These are phyloP conservation scores for Fistulifera pelliculosa DNA, from an alignment of 108 stramenopile genomes.

Conservation along the genomic window DNA sequence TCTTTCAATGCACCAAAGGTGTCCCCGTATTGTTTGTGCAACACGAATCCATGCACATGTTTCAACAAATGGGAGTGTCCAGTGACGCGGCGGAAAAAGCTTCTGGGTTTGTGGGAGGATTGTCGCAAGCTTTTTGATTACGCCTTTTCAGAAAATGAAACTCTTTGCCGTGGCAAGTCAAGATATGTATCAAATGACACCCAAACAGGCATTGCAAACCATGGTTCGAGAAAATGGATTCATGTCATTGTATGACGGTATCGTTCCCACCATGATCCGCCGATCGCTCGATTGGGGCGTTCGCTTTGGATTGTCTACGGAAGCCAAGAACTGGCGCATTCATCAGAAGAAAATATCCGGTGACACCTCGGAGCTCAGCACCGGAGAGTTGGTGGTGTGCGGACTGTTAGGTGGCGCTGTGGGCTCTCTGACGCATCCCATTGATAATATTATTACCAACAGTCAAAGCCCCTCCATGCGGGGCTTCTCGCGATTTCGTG, in stretches of 20 bases:
- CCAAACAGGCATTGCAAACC: background rate
- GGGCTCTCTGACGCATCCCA: constrained; percentile 16
- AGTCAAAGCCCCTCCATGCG: constrained; percentile 7
- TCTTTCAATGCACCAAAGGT: constrained; percentile 18
- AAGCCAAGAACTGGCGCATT: constrained; percentile 8
- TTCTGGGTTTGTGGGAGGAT: constrained; percentile 10
- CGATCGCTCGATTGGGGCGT: constrained; percentile 16
- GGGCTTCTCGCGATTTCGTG: constrained; percentile 3
- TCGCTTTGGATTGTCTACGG: constrained; percentile 10
- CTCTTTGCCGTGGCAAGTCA: constrained; percentile 9
- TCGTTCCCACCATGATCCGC: constrained; percentile 7
- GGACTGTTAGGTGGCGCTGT: constrained; percentile 16
- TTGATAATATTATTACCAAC: constrained; percentile 20
- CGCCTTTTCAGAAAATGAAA: constrained; percentile 18
- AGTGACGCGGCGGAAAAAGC: background rate
- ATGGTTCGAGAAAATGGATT: constrained; percentile 8
- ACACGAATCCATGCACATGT: constrained; percentile 11
- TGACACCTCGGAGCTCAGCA: constrained; percentile 2
- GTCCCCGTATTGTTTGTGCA: constrained; percentile 19
- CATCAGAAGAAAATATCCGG: background rate
- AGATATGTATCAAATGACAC: background rate
- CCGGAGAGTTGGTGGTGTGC: constrained; percentile 8
- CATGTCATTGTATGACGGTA: constrained; percentile 7
- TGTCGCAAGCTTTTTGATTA: constrained; percentile 18
- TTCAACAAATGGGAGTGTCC: background rate